phyloP scores from a whole-genome alignment of 2,329 filamentous ascomycete genomes.

The Fusarium sp. region DNA sequence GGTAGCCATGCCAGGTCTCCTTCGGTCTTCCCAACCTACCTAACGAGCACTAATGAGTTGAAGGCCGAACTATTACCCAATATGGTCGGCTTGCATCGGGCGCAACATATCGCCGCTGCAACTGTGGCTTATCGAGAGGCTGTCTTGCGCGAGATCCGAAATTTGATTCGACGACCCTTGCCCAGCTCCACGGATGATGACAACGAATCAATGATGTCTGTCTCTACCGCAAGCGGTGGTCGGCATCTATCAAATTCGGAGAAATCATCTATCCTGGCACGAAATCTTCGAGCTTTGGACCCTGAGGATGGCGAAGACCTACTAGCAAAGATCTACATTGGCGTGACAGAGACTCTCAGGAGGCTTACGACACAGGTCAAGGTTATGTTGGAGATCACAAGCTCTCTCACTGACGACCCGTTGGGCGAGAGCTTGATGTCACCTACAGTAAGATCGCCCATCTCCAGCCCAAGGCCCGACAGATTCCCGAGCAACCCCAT shows the following conservation, averaged over 20 bases:
- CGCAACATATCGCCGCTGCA: constrained; percentile 82
- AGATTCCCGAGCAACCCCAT: constrained; percentile 43
- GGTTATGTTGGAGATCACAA: constrained; percentile 92
- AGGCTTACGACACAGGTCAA: constrained; percentile 92
- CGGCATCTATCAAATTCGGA: constrained; percentile 82
- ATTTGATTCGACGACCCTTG: constrained; percentile 83
- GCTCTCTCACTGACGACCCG: constrained; percentile 68
- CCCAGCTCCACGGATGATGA: constrained; percentile 96
- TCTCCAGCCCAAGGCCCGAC: constrained; percentile 63
- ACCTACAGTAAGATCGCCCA: constrained; percentile 63
- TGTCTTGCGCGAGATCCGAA: constrained; percentile 86
- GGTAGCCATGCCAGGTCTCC: constrained; percentile 75
- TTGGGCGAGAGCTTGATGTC: constrained; percentile 59
- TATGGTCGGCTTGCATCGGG: constrained; percentile 83
- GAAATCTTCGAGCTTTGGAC: constrained; percentile 87
- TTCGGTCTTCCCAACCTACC: constrained; percentile 81
- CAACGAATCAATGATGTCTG: constrained; percentile 87
- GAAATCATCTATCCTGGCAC: constrained; percentile 87
- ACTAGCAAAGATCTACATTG: constrained; percentile 84
- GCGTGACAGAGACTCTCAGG: constrained; percentile 87
- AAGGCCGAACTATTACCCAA: constrained; percentile 77
- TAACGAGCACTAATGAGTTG: constrained; percentile 77
- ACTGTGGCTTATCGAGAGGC: constrained; percentile 87
- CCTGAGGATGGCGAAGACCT: constrained; percentile 87
- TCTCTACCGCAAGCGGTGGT: constrained; percentile 79